A percentile compares a stretch with the other conserved stretches of the same genome.
Conservation (phyloP, 257 asterid genomes). For the Solanum chiquidenum region DNA sequence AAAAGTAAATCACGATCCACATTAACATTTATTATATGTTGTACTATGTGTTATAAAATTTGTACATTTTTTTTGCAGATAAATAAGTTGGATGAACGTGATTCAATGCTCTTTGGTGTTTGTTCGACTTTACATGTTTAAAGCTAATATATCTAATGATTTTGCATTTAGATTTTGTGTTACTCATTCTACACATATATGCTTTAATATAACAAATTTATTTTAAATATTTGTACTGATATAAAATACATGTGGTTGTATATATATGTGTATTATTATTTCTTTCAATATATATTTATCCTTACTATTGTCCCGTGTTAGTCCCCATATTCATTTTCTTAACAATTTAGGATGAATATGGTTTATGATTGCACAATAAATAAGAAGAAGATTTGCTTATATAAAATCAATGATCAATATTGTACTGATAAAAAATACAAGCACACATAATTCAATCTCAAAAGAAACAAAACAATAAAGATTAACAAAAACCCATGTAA, state of each 20-base stretch:
- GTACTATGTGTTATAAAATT: no score
- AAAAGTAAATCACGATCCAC: no score
- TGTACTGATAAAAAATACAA: background rate
- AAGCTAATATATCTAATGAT: background rate
- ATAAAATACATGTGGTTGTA: no score
- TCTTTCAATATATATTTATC: no score
- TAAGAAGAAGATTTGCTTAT: background rate
- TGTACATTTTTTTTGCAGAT: no score
- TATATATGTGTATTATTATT: no score
- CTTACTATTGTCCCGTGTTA: background rate
- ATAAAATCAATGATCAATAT: background rate
- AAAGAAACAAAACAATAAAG: background rate
- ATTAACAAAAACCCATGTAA: background rate
- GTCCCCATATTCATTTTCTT: background rate
- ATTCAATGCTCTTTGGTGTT: no score
- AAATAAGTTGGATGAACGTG: no score
- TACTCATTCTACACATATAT: background rate
- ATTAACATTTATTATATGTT: no score
- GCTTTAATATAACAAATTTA: background rate
- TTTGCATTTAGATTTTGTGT: background rate
- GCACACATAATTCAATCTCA: background rate
- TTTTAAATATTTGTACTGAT: no score
- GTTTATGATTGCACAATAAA: background rate
- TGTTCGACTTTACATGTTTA: background rate
- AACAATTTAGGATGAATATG: background rate